Evolutionary conservation across 495 filamentous ascomycete genomes (phyloP), one percentile per base, ranked within the genome.

Genomic region (Hypoxylon fragiforme): DNA sequence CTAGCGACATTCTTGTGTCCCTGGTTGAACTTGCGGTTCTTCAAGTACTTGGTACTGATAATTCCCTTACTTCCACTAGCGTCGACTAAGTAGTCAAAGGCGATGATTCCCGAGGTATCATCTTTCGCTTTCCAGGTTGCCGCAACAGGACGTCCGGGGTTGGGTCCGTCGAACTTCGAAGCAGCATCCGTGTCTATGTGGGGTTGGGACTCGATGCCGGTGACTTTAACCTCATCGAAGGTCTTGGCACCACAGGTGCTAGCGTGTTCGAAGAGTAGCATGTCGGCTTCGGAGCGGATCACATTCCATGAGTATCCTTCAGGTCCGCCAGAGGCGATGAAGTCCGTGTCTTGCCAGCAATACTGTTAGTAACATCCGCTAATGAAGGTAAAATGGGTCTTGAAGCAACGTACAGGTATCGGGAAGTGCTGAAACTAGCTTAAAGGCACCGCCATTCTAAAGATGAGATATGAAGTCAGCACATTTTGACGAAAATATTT

Each of bases 261-360:
- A 4, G 79, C 80, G 52, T 83, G 78, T 14, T 67, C 47, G 55
- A 83, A 80, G 6, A 82, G 68, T 5, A 81, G 18, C 6, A 82
- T 57, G 43, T 83, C 79, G 11, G 72, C 50, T 47, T 82, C 78
- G 30, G 80, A 77, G 2, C 80, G 78, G 24, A 80, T 60, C 0
- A 81, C 73, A 41, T 81, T 83, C 75, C 76, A 83, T 0, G 77
- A 48, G 37, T 78, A 73, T 21, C 59, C 65, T 2, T 70, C 56
- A 19, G 70, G 68, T 3, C 80, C 79, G 14, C 64, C 63, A 7
- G 67, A 63, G 3, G 73, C 75, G 8, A 76, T 2, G 52, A 81
- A 82, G 49, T 82, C 72, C 14, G 79, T 82, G 44, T 70, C 74
- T 71, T 48, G n/a, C n/a, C n/a, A n/a, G n/a, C n/a, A n/a, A n/a